phyloP scores from a whole-genome alignment of 768 basidiomycete species.

The Cyclocybe cylindracea region DNA sequence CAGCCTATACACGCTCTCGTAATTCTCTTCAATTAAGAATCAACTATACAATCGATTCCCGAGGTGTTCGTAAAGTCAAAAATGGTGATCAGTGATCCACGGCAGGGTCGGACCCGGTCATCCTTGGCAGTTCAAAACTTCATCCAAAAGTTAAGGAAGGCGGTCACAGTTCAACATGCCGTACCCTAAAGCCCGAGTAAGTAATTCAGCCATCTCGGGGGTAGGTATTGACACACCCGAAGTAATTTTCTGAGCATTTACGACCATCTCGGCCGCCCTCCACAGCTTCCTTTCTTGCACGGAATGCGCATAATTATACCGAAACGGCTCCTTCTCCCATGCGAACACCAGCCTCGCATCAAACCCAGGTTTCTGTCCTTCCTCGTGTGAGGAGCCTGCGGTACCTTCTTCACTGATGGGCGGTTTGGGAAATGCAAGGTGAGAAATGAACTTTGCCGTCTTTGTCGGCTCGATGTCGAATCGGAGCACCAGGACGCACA shows the following conservation, averaged over 20 bases:
- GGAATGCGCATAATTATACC: conserved; percentile 38
- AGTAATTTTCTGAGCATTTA: conserved; percentile 19
- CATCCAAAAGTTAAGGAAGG: conserved; percentile 7
- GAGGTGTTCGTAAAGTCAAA: too few relatives aligned
- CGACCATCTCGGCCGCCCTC: conserved; percentile 31
- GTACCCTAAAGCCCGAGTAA: conserved; percentile 7
- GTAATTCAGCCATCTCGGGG: neutral
- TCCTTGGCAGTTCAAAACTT: neutral
- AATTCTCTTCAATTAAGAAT: too few relatives aligned
- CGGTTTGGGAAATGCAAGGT: conserved; percentile 6
- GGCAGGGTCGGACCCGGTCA: neutral
- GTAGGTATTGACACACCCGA: conserved; percentile 17
- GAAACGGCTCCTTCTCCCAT: conserved; percentile 38
- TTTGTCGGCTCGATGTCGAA: conserved; percentile 26
- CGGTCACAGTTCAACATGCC: conserved; percentile 19
- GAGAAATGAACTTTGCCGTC: conserved; percentile 19
- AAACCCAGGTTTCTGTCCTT: conserved; percentile 6
- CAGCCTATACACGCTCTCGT: too few relatives aligned
- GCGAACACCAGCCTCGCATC: conserved; percentile 40
- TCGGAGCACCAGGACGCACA: conserved; percentile 34
- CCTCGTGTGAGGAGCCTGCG: conserved; percentile 5
- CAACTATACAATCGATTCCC: too few relatives aligned
- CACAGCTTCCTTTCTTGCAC: conserved; percentile 31
- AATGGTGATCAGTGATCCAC: too few relatives aligned
- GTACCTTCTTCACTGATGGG: conserved; percentile 2